Base-by-base conservation (phyloP, 176 grass and related monocot species). In the Themeda triandra region DNA sequence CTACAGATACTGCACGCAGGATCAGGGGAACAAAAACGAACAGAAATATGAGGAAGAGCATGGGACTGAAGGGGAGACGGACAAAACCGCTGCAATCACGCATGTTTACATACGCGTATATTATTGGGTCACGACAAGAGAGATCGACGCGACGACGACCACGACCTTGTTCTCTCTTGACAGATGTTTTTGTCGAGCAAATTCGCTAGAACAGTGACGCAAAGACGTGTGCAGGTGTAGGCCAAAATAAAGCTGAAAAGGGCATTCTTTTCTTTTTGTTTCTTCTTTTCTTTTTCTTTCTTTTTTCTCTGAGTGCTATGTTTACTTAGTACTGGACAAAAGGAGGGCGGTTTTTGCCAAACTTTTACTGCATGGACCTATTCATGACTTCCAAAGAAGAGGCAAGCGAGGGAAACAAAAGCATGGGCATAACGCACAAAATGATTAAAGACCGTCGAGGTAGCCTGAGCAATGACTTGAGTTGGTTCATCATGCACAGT, bases 371-470 rank as follows among this genome's bases (percentile, higher is more conserved):
- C 41, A 41, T n/a, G 23, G 15, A 11, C 30, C 37, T 29, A 32
- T 13, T 3, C 37, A 75, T 76, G 82, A 6, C 25, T 14, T 19
- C 46, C 2, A 79, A 66, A 51, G 41, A 28, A 12, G 53, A 64
- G 41, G 53, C n/a, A 62, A 27, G 19, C 5, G 12, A 41, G 2
- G 33, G 18, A 81, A 80, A 28, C 28, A 28, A 17, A n/a, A 39
- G 10, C 15, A 73, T 12, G 9, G 4, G 8, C 27, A 4, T 14
- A 46, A 74, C 31, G 29, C 7, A 12, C 21, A 1, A 11, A 19
- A 81, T 87, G 78, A 75, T 80, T 67, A 59, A 81, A 53, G 60
- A 75, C 27, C 33, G 32, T 32, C 1, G 65, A 79, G 68, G 66
- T 45, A 41, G 53, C 41, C 17, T 72, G 40, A 30, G 66, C 37